phyloP scores from a whole-genome alignment of 139 green algal genomes.

The Desmodesmus armatus region DNA sequence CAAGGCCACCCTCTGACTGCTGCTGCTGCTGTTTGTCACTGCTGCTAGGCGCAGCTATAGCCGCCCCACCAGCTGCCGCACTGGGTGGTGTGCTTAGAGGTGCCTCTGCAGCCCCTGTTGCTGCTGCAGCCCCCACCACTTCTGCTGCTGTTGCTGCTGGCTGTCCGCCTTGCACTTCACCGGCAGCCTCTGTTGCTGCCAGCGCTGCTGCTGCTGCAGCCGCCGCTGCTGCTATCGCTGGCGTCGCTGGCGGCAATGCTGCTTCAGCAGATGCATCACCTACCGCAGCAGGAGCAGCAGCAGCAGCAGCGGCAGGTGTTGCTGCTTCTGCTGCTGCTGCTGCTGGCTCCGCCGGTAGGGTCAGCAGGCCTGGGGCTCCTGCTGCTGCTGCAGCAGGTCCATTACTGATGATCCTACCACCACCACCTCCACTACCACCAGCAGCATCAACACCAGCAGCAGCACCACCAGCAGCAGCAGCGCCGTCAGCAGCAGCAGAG shows the following conservation, averaged over 20 bases:
- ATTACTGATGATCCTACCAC: not conserved
- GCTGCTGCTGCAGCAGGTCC: not conserved
- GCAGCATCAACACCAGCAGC: slow-evolving; percentile 3
- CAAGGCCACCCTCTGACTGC: not conserved
- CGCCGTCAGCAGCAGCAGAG: slow-evolving; percentile 3
- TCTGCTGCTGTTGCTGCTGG: not conserved
- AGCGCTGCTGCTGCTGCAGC: not conserved
- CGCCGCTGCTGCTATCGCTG: not conserved
- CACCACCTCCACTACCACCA: not conserved
- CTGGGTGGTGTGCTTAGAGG: not conserved
- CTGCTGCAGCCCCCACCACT: not conserved
- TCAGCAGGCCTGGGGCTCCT: not conserved
- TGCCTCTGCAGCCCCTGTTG: not conserved
- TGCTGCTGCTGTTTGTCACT: not conserved
- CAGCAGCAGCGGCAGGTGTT: not conserved
- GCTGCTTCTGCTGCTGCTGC: slow-evolving; percentile 8
- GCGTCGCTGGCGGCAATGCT: not conserved
- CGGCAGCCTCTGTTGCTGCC: not conserved
- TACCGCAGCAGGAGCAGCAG: not conserved
- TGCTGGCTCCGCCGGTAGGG: not conserved
- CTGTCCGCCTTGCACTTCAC: too few relatives aligned
- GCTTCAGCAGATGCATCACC: not conserved
- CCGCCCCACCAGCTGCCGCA: too few relatives aligned
- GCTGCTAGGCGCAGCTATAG: not conserved
- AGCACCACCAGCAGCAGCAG: not conserved